These are phyloP conservation scores for Petunia secreta DNA, from an alignment of 257 asterid genomes.

Conservation along the genomic window DNA sequence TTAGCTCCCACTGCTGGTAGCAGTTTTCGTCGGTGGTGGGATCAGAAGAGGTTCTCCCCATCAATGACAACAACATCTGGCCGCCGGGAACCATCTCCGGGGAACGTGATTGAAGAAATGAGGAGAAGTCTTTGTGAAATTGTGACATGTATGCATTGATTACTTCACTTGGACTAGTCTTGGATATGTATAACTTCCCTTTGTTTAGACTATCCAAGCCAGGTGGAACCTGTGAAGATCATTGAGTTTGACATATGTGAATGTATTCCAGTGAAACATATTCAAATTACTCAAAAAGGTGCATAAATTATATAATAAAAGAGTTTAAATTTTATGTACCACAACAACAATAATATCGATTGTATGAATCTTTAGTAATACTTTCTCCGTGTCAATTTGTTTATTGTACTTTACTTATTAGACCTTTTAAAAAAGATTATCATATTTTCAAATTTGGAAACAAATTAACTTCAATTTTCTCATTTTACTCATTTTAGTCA, in stretches of 20 bases:
- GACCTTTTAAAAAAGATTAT: no score
- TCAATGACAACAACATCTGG: conserved; percentile 57
- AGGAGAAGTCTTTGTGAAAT: conserved; percentile 49
- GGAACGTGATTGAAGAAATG: conserved; percentile 59
- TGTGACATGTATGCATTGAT: conserved; percentile 51
- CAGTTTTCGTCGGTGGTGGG: conserved; percentile 51
- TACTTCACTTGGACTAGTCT: conserved; percentile 50
- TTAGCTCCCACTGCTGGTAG: conserved; percentile 66
- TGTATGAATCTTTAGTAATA: no score
- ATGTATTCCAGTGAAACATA: background rate
- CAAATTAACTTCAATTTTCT: no score
- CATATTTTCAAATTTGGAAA: no score
- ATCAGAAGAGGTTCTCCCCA: conserved; percentile 55
- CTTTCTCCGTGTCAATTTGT: no score
- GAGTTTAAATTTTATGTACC: no score
- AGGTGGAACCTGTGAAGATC: conserved; percentile 48
- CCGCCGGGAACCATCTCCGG: conserved; percentile 67
- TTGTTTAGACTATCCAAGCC: conserved; percentile 43
- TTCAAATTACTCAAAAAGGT: no score
- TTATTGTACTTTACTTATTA: no score
- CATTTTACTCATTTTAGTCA: no score
- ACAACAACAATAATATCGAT: no score
- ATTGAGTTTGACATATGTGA: background rate
- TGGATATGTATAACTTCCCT: conserved; percentile 69
- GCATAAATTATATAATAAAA: background rate